Percentiles rank a stretch among this genome's conserved stretches.
Evolutionary conservation across 2,329 filamentous ascomycete genomes (phyloP).

Genomic region (Cyanodermella asteris): DNA sequence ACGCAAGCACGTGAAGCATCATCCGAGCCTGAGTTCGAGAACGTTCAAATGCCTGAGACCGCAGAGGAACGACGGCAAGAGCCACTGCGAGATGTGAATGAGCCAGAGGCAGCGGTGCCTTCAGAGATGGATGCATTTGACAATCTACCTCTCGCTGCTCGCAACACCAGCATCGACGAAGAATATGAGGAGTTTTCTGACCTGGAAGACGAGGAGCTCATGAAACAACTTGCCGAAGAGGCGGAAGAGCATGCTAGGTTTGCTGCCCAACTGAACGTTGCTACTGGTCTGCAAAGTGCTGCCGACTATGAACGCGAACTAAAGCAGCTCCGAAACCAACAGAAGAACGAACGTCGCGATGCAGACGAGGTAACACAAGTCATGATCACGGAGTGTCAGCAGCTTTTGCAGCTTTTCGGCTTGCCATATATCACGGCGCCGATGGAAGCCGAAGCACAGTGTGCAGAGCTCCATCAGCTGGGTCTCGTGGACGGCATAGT

Average conservation of each 20-base stretch:
- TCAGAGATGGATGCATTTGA: too few relatives aligned
- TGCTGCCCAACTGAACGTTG: constrained; percentile 65
- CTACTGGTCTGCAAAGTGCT: constrained; percentile 44
- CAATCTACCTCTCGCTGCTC: constrained; percentile 10
- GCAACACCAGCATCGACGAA: too few relatives aligned
- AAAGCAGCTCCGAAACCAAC: constrained; percentile 68
- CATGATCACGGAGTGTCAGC: constrained; percentile 90
- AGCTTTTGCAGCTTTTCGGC: constrained; percentile 72
- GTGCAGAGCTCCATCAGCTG: constrained; percentile 67
- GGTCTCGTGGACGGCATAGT: constrained; percentile 93
- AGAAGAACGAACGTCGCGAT: constrained; percentile 87
- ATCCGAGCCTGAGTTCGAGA: constrained; percentile 33
- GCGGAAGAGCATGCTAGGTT: constrained; percentile 88
- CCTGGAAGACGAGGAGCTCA: constrained; percentile 74
- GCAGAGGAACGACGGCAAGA: too few relatives aligned
- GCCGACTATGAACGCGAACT: constrained; percentile 74
- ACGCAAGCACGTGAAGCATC: constrained; percentile 9
- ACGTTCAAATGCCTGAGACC: constrained; percentile 22
- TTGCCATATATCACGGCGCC: constrained; percentile 92
- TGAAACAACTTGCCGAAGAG: constrained; percentile 70
- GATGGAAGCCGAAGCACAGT: constrained; percentile 98
- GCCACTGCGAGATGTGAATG: too few relatives aligned
- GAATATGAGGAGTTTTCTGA: constrained; percentile 51
- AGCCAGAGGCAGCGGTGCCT: too few relatives aligned
- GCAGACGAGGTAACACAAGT: constrained; percentile 91